Base-by-base conservation (phyloP, 768 basidiomycete genomes). In the Brasilioporus rufonigricans region DNA sequence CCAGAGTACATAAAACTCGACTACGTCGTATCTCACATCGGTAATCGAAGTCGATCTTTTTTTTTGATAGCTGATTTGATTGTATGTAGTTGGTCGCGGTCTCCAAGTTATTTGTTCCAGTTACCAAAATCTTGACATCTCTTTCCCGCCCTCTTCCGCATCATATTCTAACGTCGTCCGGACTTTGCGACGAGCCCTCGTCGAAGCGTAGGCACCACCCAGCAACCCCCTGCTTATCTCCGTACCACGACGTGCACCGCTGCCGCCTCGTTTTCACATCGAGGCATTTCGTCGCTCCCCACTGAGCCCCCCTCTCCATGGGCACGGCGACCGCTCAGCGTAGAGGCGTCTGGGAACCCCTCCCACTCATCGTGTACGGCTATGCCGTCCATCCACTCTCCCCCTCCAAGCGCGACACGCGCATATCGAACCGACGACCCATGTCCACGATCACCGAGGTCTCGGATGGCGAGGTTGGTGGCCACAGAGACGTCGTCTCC, bases 371-470 rank as follows among this genome's bases (percentile, higher is more conserved):
- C 63, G 81, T 92, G n/a, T 95, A 94, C 68, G 93, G 93, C 44
- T 93, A 94, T 74, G 92, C 90, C 26, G 82, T 91, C 52, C 88
- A 95, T 61, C 91, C 93, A 3, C 81, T 93, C 41, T 78, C 83
- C 1, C 88, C 87, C 2, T 84, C 84, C 43, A 85, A 87, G 58
- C 80, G 88, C 44, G 88, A 91, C 63, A 87, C 86, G 23, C 80
- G 84, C 55, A 60, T 88, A 74, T 79, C 77, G 5, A 73, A 40
- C 59, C 73, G 77, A 13, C 70, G 74, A 2, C 69, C 69, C 57
- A 58, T 71, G 60, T 77, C 80, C 27, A 72, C 73, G 3, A 76
- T 74, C 48, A 80, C 78, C 4, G 78, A 79, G 50, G 71, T 58
- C 21, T 77, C 79, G 3, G 78, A 80, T 19, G 86, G 85, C 50